Evolutionary conservation across 768 basidiomycete genomes (phyloP), one percentile per base, ranked within the genome.

Genomic region (Scleroderma bovista): DNA sequence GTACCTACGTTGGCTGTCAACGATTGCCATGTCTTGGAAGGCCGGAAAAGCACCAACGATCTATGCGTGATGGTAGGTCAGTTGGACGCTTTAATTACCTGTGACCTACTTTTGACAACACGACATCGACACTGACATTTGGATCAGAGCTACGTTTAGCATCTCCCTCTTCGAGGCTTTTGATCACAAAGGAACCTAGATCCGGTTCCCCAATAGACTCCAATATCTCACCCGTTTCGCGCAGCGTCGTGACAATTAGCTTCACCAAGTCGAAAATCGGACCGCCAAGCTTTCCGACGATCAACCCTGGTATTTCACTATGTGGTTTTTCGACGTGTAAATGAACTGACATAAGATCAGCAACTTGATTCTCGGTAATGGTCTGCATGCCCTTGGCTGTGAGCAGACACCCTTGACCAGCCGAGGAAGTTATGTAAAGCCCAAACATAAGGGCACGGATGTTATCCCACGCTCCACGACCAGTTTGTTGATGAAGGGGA

Each of bases 381-480:
- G 65, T 58, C 50, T 71, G 68, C 74, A 94, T 80, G 32, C 88
- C 88, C 49, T 71, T 67, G 2, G 90, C 81, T 26, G 83, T 80
- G 19, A 93, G 73, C 13, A 83, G 61, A 60, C 86, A 79, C 10
- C 60, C 67, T 20, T 75, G 76, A 20, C 78, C 79, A 9, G 73
- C 64, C 7, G 77, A 69, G 4, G 85, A 84, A 23, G 80, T 75
- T 54, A 93, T 73, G 66, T 84, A 90, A 55, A 90, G 68, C 13
- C 81, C 77, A 58, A 92, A 81, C 26, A 80, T 73, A 45, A 94
- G 76, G 3, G 81, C 84, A 46, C 86, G 78, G 59, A 93, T 87
- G 48, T 80, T 81, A 65, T 93, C 88, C 78, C 84, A 92, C 53
- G 89, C 88, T 19, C 91, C 90, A 37, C 88, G 81, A 13, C 83